These are phyloP conservation scores for Hypoxylon trugodes DNA, from an alignment of 495 filamentous ascomycete species.

Conservation along the genomic window DNA sequence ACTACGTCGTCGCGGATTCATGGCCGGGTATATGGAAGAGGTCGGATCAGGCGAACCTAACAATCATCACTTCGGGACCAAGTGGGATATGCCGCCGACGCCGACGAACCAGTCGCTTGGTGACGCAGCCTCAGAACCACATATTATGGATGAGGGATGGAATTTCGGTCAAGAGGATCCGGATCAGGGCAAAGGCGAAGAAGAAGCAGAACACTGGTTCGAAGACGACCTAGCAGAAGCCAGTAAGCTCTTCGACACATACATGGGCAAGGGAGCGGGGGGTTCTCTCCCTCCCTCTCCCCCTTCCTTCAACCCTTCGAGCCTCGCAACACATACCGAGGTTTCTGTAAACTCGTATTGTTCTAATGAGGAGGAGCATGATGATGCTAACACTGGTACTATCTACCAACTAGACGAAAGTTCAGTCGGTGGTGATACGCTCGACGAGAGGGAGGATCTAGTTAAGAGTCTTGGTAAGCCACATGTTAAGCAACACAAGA, in stretches of 20 bases:
- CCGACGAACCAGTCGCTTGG: constrained; percentile 15
- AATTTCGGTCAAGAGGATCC: neutral
- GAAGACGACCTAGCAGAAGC: constrained; percentile 34
- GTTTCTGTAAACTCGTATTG: constrained; percentile 38
- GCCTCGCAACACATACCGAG: constrained; percentile 30
- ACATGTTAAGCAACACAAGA: neutral
- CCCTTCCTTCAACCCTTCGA: constrained; percentile 9
- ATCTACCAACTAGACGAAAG: constrained; percentile 13
- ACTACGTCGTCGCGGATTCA: constrained; percentile 79
- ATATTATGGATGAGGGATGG: constrained; percentile 11
- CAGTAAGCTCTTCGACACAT: constrained; percentile 37
- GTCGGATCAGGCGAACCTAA: constrained; percentile 48
- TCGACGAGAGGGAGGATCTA: neutral
- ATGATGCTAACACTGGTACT: neutral
- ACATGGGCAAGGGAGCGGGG: constrained; percentile 11
- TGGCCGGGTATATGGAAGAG: constrained; percentile 75
- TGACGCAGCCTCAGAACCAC: neutral
- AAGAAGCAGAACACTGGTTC: constrained; percentile 11
- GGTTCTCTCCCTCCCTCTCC: constrained; percentile 16
- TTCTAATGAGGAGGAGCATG: constrained; percentile 13
- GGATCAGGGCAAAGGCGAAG: constrained; percentile 13
- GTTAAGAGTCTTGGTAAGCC: constrained; percentile 26
- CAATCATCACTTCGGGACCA: neutral
- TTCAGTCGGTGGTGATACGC: constrained; percentile 3
- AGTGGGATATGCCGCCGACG: constrained; percentile 10